Evolutionary conservation across 192 early-diverging fungal species (phyloP).

Genomic region (Coemansia sp.): DNA sequence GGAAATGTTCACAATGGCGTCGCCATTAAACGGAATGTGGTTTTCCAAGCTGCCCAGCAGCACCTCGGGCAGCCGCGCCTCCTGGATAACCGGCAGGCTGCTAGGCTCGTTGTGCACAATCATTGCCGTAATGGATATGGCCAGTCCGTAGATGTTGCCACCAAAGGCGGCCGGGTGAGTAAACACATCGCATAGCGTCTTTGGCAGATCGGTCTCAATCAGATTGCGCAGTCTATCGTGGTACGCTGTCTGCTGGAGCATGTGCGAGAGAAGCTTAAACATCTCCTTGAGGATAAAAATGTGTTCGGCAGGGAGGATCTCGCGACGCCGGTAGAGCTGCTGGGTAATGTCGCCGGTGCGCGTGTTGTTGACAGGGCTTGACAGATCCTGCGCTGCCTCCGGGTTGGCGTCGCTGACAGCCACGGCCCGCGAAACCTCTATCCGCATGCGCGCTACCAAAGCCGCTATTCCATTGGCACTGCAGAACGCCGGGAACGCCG

Average conservation of each 20-base stretch:
- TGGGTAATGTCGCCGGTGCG: constrained; percentile 18
- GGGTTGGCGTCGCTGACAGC: constrained; percentile 23
- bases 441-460: constrained; percentile 75
- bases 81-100: constrained; percentile 89
- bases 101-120: constrained; percentile 99
- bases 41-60: constrained; percentile 68
- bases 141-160: constrained; percentile 76
- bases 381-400: constrained; percentile 28
- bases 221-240: constrained; percentile 91
- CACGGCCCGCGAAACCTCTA: constrained; percentile 35
- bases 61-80: constrained; percentile 78
- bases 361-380: constrained; percentile 29
- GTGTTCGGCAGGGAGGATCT: constrained; percentile 65
- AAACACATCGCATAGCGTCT: constrained; percentile 69
- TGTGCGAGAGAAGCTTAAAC: constrained; percentile 87
- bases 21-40: constrained; percentile 75
- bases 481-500: constrained; percentile 76
- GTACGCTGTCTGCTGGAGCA: constrained; percentile 91
- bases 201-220: constrained; percentile 83
- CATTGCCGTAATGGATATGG: constrained; percentile 89
- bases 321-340: constrained; percentile 43
- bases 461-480: constrained; percentile 75
- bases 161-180: constrained; percentile 75
- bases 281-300: constrained; percentile 77
- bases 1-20: constrained; percentile 75